These are phyloP conservation scores for Macrophomina phaseolina DNA, from an alignment of 2,329 filamentous ascomycete genomes.

Conservation along the genomic window DNA sequence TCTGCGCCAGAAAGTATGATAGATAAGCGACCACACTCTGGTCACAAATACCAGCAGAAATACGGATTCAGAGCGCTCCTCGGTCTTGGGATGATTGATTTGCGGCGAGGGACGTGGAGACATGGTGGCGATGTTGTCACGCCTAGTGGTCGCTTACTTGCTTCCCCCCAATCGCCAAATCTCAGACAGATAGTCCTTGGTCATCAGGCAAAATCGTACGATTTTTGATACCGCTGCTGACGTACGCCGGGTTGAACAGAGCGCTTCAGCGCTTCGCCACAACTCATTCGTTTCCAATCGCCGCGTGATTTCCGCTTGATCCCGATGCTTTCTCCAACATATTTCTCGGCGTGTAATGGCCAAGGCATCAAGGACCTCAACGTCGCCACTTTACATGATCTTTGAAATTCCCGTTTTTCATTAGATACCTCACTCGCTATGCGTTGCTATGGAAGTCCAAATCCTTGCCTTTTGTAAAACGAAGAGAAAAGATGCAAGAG, in stretches of 20 bases:
- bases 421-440: not conserved
- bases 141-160: not conserved
- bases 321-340: not conserved
- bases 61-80: not conserved
- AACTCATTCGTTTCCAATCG: not conserved
- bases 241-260: not conserved
- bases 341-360: not conserved
- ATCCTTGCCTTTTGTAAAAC: not conserved
- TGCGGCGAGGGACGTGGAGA: not conserved
- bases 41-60: not conserved
- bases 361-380: not conserved
- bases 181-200: conserved; percentile 1
- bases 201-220: conserved; percentile 10
- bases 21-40: not conserved
- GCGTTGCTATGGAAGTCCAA: not conserved
- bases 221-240: conserved; percentile 10
- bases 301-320: not conserved
- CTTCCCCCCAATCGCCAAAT: not conserved
- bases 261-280: not conserved
- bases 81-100: not conserved
- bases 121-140: conserved; percentile 2
- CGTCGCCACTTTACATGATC: too few species aligned
- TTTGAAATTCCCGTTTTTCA: not conserved
- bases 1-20: conserved; percentile 2
- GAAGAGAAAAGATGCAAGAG: not conserved